Percentiles rank a stretch among this genome's conserved stretches.
These are phyloP conservation scores for Skeletonema tropicum DNA, from an alignment of 108 stramenopile genomes.

Conservation along the genomic window DNA sequence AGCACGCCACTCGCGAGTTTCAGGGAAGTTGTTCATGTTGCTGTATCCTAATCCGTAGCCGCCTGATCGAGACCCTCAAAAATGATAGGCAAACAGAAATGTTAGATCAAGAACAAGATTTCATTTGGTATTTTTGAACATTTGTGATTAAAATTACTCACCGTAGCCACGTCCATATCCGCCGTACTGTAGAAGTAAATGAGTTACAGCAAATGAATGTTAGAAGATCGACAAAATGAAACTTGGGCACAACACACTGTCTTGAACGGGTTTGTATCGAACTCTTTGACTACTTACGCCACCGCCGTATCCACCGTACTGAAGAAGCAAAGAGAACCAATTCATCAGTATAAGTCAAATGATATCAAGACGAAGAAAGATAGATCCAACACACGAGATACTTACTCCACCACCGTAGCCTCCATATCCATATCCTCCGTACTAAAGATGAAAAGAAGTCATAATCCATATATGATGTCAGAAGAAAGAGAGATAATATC, in stretches of 20 bases:
- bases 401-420: conserved; percentile 22
- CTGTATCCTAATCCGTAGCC: conserved; percentile 37
- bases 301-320: conserved; percentile 7
- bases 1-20: conserved; percentile 30
- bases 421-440: conserved; percentile 17
- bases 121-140: not conserved
- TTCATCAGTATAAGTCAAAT: too few species aligned
- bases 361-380: not conserved
- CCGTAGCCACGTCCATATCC: conserved; percentile 17
- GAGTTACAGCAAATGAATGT: not conserved
- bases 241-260: too few species aligned
- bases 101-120: not conserved
- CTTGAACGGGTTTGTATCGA: too few species aligned
- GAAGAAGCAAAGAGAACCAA: not conserved
- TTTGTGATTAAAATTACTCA: conserved; percentile 1
- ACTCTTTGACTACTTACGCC: conserved; percentile 1
- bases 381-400: not conserved
- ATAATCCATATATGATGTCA: too few species aligned
- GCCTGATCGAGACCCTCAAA: not conserved
- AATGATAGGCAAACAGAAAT: not conserved
- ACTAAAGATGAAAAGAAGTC: not conserved
- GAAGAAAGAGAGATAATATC: too few species aligned
- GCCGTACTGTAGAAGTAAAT: not conserved
- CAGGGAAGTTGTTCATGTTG: conserved; percentile 51
- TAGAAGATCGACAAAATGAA: not conserved